Evolutionary conservation across 306 rosid species (phyloP), one percentile per base, ranked within the genome.

Genomic region (Comarum palustre): DNA sequence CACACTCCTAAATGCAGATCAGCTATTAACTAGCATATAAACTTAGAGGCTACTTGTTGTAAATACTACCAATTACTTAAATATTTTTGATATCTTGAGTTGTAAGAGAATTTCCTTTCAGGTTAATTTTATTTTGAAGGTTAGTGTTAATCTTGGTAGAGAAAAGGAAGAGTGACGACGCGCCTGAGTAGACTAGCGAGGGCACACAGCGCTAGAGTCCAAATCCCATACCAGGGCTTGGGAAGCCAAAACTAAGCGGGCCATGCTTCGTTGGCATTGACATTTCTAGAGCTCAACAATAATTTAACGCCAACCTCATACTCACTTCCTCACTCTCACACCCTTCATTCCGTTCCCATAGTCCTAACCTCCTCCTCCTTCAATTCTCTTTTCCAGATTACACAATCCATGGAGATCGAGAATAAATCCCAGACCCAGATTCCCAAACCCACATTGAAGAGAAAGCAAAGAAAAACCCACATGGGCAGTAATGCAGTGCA

Each of bases 191-290:
- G 45, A 82, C 39, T 65, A 70, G 88, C 82, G 83, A 36, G 27
- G n/a, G 5, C 12, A 7, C 12, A 7, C 75, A 78, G 77, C 72
- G 34, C 32, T 4, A 62, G 73, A 58, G 47, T 27, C 67, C 65
- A 72, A 84, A 73, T 66, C 81, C 83, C 71, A 72, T 73, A 73
- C 77, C 73, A 75, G 75, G 81, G 86, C 60, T 69, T 58, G 69
- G 79, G 74, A 80, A 67, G 72, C 70, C 89, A 85, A 81, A 84
- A 78, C 54, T 38, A 1, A 47, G 84, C 81, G 96, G 96, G 89
- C 70, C 95, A 84, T 68, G 90, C 94, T 89, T 89, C 89, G 96
- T 89, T 91, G 96, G 90, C 96, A 84, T 91, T 89, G 89, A 86
- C 97, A 93, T 86, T 93, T 90, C 85, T 82, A 80, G 86, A 82